Evolutionary conservation across 164 flowering plant genomes (phyloP).

Genomic region (Chimonanthus praecox): DNA sequence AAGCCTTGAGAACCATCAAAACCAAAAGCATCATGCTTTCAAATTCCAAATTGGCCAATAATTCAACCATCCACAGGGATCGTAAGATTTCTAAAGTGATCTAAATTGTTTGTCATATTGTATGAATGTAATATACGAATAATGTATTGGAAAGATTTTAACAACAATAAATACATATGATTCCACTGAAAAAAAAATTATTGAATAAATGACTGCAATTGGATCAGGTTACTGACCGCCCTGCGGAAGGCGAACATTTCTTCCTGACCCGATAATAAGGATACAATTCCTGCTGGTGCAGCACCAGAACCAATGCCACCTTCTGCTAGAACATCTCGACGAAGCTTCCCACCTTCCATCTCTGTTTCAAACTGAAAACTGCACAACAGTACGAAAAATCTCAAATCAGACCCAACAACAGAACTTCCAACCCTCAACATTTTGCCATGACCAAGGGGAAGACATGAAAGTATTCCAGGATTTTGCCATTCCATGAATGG

Average conservation of each 20-base stretch:
- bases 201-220: neutral
- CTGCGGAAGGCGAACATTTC: conserved; percentile 96
- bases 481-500: too few species aligned
- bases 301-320: conserved; percentile 65
- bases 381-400: conserved; percentile 14
- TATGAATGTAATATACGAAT: too few species aligned
- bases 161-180: too few species aligned
- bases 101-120: too few species aligned
- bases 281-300: conserved; percentile 52
- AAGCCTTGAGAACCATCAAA: too few species aligned
- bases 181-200: neutral
- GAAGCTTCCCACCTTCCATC: conserved; percentile 73
- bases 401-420: neutral
- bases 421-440: neutral
- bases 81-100: too few species aligned
- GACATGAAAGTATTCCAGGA: neutral
- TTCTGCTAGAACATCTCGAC: conserved; percentile 75
- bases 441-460: neutral
- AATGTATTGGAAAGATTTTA: too few species aligned
- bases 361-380: conserved; percentile 98
- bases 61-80: too few species aligned
- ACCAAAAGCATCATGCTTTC: too few species aligned
- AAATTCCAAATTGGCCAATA: too few species aligned
- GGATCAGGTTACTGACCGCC: conserved; percentile 54
- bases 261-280: conserved; percentile 84